phyloP scores from a whole-genome alignment of 257 asterid genomes.

The Solanum chilense region DNA sequence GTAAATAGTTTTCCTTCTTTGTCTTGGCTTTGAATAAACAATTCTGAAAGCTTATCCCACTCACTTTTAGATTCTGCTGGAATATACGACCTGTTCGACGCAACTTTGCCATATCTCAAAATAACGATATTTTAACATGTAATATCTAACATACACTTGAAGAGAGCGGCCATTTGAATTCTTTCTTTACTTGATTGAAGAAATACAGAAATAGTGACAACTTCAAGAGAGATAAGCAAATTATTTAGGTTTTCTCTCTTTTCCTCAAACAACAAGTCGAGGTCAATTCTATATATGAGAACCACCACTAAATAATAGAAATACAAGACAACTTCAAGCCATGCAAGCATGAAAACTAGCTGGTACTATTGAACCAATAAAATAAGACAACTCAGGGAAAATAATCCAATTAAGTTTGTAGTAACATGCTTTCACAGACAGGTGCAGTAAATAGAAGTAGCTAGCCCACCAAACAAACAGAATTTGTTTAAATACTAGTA shows the following conservation, averaged over 20 bases:
- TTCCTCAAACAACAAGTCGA: background rate
- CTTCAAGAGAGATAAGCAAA: background rate
- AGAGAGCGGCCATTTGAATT: background rate
- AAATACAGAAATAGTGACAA: background rate
- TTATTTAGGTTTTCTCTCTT: background rate
- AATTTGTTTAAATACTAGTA: background rate
- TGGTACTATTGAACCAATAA: background rate
- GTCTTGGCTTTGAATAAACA: too few relatives aligned
- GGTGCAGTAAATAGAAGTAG: background rate
- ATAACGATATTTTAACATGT: too few relatives aligned
- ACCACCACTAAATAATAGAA: background rate
- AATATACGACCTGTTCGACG: too few relatives aligned
- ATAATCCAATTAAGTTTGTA: background rate
- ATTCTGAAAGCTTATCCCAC: too few relatives aligned
- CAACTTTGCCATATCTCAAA: too few relatives aligned
- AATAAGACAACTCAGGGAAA: background rate
- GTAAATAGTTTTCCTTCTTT: too few relatives aligned
- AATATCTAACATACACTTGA: background rate
- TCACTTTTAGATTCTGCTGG: too few relatives aligned
- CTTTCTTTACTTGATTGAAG: background rate
- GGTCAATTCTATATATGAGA: background rate
- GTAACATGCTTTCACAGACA: background rate
- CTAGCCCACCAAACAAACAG: background rate
- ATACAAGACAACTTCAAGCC: background rate
- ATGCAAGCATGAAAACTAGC: background rate